These are phyloP conservation scores for Powellomyces hirtus DNA, from an alignment of 192 early-diverging fungal genomes.

Conservation along the genomic window DNA sequence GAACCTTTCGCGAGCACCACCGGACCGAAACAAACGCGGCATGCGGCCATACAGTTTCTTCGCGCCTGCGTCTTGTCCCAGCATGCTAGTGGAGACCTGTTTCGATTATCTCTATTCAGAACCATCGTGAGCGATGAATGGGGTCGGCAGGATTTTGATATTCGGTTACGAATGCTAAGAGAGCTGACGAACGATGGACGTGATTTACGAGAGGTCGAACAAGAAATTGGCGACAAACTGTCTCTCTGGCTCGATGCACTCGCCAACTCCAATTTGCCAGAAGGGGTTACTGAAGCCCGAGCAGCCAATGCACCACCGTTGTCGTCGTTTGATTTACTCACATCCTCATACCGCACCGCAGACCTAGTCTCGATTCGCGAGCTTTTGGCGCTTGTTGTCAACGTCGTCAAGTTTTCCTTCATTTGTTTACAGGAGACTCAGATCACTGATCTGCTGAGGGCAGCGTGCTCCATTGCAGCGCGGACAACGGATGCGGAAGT, in stretches of 20 bases:
- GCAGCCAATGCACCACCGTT: neutral
- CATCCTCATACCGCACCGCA: neutral
- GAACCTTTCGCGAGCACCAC: neutral
- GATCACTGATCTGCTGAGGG: constrained; percentile 13
- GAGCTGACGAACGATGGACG: constrained; percentile 32
- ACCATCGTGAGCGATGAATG: constrained; percentile 16
- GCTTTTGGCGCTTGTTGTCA: constrained; percentile 17
- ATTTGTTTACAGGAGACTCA: constrained; percentile 5
- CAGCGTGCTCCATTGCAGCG: constrained; percentile 7
- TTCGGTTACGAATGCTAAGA: constrained; percentile 12
- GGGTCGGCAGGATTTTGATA: neutral
- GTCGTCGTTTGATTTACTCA: neutral
- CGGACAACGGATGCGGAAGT: neutral
- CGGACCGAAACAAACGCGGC: neutral
- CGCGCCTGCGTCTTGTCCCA: constrained; percentile 11
- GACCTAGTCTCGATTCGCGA: constrained; percentile 1
- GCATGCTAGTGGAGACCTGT: neutral
- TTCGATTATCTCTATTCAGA: constrained; percentile 6
- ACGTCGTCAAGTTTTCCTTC: constrained; percentile 39
- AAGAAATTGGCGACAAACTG: constrained; percentile 14
- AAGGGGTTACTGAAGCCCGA: neutral
- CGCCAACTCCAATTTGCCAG: neutral
- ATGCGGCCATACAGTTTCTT: neutral
- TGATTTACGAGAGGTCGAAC: constrained; percentile 32
- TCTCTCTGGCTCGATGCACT: neutral